Conservation (phyloP, 257 asterid genomes). For the Salvia splendens region DNA sequence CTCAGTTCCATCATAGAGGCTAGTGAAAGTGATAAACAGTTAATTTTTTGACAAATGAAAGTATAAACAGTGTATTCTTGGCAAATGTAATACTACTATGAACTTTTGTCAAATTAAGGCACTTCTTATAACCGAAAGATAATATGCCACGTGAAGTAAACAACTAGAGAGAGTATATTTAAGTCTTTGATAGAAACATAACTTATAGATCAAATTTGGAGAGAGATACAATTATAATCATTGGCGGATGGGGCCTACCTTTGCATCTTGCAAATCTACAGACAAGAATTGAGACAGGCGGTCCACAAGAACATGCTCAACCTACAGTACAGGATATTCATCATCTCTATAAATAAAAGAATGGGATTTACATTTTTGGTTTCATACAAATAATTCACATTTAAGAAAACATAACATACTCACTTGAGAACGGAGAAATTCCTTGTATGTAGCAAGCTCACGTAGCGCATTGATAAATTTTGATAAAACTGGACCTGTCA, state of each 20-base stretch:
- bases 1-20: neutral
- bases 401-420: conserved; percentile 26
- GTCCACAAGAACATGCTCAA: conserved; percentile 93
- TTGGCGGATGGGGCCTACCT: conserved; percentile 51
- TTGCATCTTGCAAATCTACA: conserved; percentile 87
- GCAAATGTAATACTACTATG: neutral
- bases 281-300: conserved; percentile 84
- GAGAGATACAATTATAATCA: conserved; percentile 15
- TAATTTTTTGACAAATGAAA: neutral
- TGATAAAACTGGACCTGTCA: conserved; percentile 83
- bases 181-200: neutral
- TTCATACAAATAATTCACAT: conserved; percentile 11
- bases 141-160: neutral
- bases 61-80: neutral
- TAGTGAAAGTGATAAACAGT: neutral
- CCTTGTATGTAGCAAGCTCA: conserved; percentile 93
- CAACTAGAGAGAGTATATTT: neutral
- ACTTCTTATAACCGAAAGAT: conserved; percentile 12
- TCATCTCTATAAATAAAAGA: conserved; percentile 33
- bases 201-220: conserved; percentile 26
- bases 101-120: neutral
- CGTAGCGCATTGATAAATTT: conserved; percentile 71
- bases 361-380: neutral
- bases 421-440: conserved; percentile 95
- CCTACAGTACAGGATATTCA: conserved; percentile 50